These are phyloP conservation scores for Globisporangium camurandrum DNA, from an alignment of 352 stramenopile genomes.

Conservation along the genomic window DNA sequence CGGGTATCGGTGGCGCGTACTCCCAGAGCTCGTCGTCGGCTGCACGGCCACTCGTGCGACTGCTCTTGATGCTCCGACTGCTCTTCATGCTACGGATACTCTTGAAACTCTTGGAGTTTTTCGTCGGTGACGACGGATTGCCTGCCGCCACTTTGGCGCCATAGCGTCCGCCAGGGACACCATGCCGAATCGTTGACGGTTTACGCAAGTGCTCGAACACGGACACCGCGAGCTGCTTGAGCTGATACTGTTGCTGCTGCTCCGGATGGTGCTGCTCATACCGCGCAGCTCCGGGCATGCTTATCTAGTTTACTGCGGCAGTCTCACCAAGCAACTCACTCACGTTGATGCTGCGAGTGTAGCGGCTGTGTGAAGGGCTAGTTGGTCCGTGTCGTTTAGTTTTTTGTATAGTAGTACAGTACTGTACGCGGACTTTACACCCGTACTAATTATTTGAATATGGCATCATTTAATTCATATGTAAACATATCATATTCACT, in stretches of 20 bases:
- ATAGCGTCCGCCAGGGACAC: background rate
- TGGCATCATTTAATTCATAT: too few species aligned
- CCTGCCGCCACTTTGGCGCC: constrained; percentile 8
- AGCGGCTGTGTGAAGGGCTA: too few species aligned
- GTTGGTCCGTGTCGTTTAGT: too few species aligned
- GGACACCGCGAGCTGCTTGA: constrained; percentile 7
- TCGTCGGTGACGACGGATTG: background rate
- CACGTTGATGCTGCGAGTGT: too few species aligned
- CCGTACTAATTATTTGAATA: too few species aligned
- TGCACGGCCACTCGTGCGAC: constrained; percentile 2
- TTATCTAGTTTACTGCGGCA: too few species aligned
- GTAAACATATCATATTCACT: too few species aligned
- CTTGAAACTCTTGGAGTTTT: constrained; percentile 9
- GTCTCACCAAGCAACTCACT: too few species aligned
- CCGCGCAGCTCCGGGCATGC: background rate
- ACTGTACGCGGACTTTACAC: too few species aligned
- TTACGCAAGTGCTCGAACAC: constrained; percentile 8
- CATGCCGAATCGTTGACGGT: background rate
- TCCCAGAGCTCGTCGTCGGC: constrained; percentile 4
- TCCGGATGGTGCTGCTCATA: background rate
- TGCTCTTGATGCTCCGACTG: constrained; percentile 4
- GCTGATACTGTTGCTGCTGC: background rate
- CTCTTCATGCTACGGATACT: constrained; percentile 6
- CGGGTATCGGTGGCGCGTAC: constrained; percentile 1
- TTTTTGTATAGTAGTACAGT: too few species aligned